Evolutionary conservation across 2,329 filamentous ascomycete species (phyloP), one percentile per base, ranked within the genome.

Genomic region (Colletotrichum liriopes): DNA sequence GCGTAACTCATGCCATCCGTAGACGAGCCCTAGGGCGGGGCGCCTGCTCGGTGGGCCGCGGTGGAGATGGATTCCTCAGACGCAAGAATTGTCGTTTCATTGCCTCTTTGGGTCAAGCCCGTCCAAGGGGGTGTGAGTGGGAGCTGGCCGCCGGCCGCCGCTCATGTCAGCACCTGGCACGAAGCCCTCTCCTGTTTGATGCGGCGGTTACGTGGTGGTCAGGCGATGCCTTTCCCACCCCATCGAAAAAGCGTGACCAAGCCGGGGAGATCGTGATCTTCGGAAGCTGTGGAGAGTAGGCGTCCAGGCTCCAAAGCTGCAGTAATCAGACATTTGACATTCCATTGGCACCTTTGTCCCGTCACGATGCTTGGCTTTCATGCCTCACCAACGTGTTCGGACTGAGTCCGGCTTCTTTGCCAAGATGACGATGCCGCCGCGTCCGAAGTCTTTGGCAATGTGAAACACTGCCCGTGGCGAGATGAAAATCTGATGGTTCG

Each of bases 141-240:
- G 51, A 65, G 70, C 54, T 65, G 59, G 65, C 70, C 65, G 70
- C 59, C 70, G 70, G 70, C 70, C 70, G 56, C 69, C 23, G 49
- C 51, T 60, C 69, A 59, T 58, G 59, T 68, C 65, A 72, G 59
- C 69, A 69, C 43, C 56, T 62, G 64, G 51, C 58, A 55, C 64
- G 37, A 70, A 23, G 35, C 47, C 61, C 59, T 59, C 37, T 5
- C 23, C 39, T 16, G 41, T 60, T 35, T 43, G n/a, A 20, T 54
- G n/a, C 39, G 26, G 29, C 49, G 52, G 52, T 72, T 63, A 60
- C 65, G 59, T 63, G 56, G 52, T 49, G 47, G 54, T 72, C 54
- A 72, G 59, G 59, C 41, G 60, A 72, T 64, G 45, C 20, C 20
- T 39, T 26, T 56, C 23, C 23, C 47, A 26, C 62, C 49, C 20